Conservation (phyloP, 306 rosid genomes). For the Crotalaria pallida region DNA sequence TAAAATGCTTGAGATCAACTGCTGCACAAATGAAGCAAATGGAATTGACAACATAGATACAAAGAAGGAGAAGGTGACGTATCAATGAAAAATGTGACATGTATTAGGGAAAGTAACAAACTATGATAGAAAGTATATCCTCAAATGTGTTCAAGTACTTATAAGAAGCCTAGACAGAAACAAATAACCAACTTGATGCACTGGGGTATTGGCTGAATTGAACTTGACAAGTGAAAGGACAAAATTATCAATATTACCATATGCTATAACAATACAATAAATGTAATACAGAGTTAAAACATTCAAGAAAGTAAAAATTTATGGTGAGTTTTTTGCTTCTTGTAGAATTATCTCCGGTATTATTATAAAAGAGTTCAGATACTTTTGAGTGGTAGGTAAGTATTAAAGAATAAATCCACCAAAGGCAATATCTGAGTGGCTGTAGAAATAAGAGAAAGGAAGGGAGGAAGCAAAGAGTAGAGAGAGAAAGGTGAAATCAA, state of each 20-base stretch:
- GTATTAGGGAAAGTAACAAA: not conserved
- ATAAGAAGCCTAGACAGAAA: too few relatives aligned
- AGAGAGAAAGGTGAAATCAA: conserved; percentile 2
- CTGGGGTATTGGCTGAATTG: not conserved
- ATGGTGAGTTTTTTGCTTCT: not conserved
- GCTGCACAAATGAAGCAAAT: not conserved
- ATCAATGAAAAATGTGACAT: not conserved
- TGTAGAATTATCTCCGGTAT: not conserved
- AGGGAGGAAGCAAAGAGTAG: not conserved
- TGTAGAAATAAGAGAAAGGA: not conserved
- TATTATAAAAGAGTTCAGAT: not conserved
- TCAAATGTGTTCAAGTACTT: too few relatives aligned
- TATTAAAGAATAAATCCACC: not conserved
- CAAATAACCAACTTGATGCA: too few relatives aligned
- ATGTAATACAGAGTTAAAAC: not conserved
- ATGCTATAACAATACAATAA: not conserved
- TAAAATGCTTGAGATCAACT: not conserved
- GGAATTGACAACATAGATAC: not conserved
- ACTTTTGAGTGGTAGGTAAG: not conserved
- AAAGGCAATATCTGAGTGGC: not conserved
- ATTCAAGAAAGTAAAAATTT: too few relatives aligned
- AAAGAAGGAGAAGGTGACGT: not conserved
- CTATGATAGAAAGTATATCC: not conserved
- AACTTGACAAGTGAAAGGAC: not conserved
- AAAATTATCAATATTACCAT: not conserved